These are phyloP conservation scores for Amanita thiersii DNA, from an alignment of 768 basidiomycete species.

Conservation along the genomic window DNA sequence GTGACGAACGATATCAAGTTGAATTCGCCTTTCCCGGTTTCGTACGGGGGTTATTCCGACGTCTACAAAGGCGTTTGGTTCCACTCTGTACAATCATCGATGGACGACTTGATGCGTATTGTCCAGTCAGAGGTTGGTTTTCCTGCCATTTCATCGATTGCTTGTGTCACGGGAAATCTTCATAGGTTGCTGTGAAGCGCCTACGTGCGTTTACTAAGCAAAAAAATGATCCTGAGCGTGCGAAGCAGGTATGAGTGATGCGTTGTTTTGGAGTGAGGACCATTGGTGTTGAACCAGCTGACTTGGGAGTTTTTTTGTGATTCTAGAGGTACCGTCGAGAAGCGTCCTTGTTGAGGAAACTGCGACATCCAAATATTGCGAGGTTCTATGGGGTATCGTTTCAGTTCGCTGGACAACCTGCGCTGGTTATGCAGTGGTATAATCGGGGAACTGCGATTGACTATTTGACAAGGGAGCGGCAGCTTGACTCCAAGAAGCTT, in stretches of 20 bases:
- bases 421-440: constrained; percentile 36
- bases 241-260: constrained; percentile 13
- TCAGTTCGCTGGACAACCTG: constrained; percentile 21
- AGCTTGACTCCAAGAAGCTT: constrained; percentile 11
- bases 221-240: constrained; percentile 11
- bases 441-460: constrained; percentile 17
- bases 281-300: no score
- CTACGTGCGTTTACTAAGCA: constrained; percentile 16
- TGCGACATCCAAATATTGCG: constrained; percentile 33
- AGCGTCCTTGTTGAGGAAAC: constrained; percentile 31
- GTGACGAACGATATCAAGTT: constrained; percentile 13
- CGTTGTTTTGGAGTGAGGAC: no score
- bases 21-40: constrained; percentile 8
- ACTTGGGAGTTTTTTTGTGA: no score
- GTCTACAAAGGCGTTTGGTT: constrained; percentile 16
- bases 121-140: not conserved
- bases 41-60: constrained; percentile 20
- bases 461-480: constrained; percentile 13
- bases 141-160: not conserved
- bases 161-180: not conserved
- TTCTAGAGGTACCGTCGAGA: constrained; percentile 28
- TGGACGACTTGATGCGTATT: not conserved
- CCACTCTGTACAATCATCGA: not conserved
- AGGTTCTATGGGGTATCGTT: constrained; percentile 29
- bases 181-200: constrained; percentile 18